Evolutionary conservation across 495 filamentous ascomycete genomes (phyloP).

Genomic region (Sordaria brevicollis): DNA sequence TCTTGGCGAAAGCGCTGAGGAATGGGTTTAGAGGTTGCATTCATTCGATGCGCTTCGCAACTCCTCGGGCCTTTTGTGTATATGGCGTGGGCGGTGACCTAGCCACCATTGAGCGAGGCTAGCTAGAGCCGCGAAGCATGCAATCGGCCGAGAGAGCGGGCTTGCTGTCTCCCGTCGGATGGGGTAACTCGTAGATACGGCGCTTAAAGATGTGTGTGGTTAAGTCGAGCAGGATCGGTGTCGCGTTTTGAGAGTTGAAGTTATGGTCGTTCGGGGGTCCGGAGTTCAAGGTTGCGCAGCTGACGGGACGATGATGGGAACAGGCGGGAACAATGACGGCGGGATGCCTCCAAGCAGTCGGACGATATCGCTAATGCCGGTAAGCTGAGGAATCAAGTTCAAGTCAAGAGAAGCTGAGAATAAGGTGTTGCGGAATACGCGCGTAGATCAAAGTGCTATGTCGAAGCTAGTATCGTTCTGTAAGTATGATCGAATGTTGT

Average conservation of each 20-base stretch:
- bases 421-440: neutral
- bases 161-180: neutral
- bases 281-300: neutral
- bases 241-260: no score
- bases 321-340: neutral
- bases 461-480: neutral
- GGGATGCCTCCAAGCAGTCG: neutral
- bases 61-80: conserved; percentile 11
- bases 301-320: neutral
- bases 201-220: neutral
- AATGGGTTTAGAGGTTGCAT: conserved; percentile 99
- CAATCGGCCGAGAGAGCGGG: neutral
- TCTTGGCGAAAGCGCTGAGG: conserved; percentile 96
- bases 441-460: neutral
- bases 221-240: neutral
- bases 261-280: neutral
- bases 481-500: neutral
- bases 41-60: conserved; percentile 36
- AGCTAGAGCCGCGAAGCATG: conserved; percentile 2
- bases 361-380: neutral
- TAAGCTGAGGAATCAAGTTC: neutral
- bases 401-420: neutral
- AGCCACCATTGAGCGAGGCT: conserved; percentile 18
- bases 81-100: conserved; percentile 2
- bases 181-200: neutral